Evolutionary conservation across 345 rosid genomes (phyloP), one percentile per base, ranked within the genome.

Genomic region (Acer yangbiense): DNA sequence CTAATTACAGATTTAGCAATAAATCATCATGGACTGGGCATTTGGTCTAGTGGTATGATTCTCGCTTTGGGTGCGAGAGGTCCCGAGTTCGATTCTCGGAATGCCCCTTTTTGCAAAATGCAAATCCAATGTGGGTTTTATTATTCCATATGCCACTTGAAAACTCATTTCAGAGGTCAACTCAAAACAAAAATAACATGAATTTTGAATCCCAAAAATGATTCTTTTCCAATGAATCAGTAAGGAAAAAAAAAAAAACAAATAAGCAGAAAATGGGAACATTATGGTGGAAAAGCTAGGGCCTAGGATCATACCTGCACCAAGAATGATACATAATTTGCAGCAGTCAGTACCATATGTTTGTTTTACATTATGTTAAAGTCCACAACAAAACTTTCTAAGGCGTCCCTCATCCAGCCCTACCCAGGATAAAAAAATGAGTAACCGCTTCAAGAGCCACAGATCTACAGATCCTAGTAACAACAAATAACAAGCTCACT

Each of bases 41-140:
- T 91, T 92, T 90, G 91, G 93, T 89, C 83, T 87, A 87, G 83
- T 91, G 93, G 94, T 87, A 90, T 88, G 93, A 89, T 91, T 90
- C 94, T 93, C 80, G 89, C 92, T 93, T 89, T 85, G 93, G 96
- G 94, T 88, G 94, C 87, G 86, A 94, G 91, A 89, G 89, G 89
- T 92, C 93, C 87, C 77, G 86, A 91, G 90, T 89, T 86, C 72
- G 79, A 84, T 90, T 91, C 91, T 87, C 88, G 81, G 89, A 90
- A 90, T 83, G 89, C 87, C 95, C 90, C 90, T 41, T 63, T 13
- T 48, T 48, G 16, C 54, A 48, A 13, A 50, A 13, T 18, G 21
- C 21, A 55, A 13, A 16, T 9, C 52, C 14, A 13, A 13, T 12
- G 12, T 18, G 18, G 17, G 9, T 43, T 43, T 43, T 43, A 43